Evolutionary conservation across 768 basidiomycete species (phyloP).

Genomic region (Imleria badia): DNA sequence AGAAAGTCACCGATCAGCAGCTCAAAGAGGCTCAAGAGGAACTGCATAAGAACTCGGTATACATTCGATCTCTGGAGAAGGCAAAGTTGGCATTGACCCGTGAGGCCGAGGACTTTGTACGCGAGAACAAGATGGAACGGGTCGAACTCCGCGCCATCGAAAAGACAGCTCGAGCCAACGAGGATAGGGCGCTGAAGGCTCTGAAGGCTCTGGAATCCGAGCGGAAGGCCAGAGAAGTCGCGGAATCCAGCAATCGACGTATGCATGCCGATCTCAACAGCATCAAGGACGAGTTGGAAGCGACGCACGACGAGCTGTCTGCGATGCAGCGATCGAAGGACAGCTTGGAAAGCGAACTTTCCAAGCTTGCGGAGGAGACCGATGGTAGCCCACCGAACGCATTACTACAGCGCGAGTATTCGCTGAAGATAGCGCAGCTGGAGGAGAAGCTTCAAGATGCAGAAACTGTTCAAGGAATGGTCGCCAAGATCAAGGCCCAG

Average conservation of each 20-base stretch:
- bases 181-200: constrained; percentile 57
- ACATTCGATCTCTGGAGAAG: constrained; percentile 87
- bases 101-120: constrained; percentile 80
- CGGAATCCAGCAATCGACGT: constrained; percentile 60
- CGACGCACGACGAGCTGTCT: constrained; percentile 52
- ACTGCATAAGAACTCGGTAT: constrained; percentile 65
- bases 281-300: constrained; percentile 53
- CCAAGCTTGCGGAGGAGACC: constrained; percentile 60
- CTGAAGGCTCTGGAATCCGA: constrained; percentile 65
- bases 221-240: constrained; percentile 59
- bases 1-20: constrained; percentile 90
- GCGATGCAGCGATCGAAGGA: constrained; percentile 61
- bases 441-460: constrained; percentile 61
- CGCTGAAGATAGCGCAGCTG: constrained; percentile 57
- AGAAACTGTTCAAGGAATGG: constrained; percentile 48
- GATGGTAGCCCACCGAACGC: constrained; percentile 54
- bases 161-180: constrained; percentile 60
- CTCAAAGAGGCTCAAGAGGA: constrained; percentile 79
- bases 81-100: constrained; percentile 68
- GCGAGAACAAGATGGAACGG: constrained; percentile 72
- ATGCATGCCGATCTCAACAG: constrained; percentile 61
- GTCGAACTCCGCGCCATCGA: constrained; percentile 66
- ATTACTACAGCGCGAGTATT: constrained; percentile 63
- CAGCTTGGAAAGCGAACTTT: constrained; percentile 64
- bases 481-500: constrained; percentile 56